Base-by-base conservation (phyloP, 2,329 filamentous ascomycete species). In the Didymella pomorum region DNA sequence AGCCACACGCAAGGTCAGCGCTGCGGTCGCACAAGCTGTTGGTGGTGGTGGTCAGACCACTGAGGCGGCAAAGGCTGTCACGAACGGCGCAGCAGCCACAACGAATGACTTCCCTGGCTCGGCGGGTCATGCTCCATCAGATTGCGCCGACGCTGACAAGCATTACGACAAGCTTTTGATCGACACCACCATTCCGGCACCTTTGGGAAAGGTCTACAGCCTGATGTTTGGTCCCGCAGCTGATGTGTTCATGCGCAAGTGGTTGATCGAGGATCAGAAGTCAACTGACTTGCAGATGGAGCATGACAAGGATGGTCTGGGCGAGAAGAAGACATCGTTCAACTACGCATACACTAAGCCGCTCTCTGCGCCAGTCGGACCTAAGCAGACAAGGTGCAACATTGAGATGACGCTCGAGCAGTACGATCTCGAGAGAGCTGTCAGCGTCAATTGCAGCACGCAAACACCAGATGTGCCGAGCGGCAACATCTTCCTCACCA, bases 401-500 rank as follows among this genome's bases (percentile, higher is more conserved):
- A 93, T 92, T 48, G 90, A 87, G 0, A 93, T 97, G 77, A 90
- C 84, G 4, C 73, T 99, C n/a, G 93, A 98, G 60, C 83, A 85
- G 44, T 82, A 96, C 28, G 94, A 99, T 73, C 82, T 96, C 16
- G 94, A 98, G 55, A 96, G 93, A 74, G 87, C 91, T 2, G 87
- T 97, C 56, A 91, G 89, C 51, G 83, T 99, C n/a, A 87, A 87
- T 2, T 87, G 92, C 56, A 89, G 87, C 28, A 97, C 93, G 0
- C 90, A 94, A 71, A 99, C 90, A 14, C 95, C 95, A 0, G 96
- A 99, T 74, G 95, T 99, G 2, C 95, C 95, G 0, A 97, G 88
- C 72, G 95, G 95, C 31, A 96, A 93, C 72, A 86, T 96, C 3
- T 99, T 99, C 73, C 86, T 86, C 35, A 90, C 92, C 44, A 98